Percentiles rank a stretch among this genome's conserved stretches.
phyloP scores from a whole-genome alignment of 108 stramenopile species.

The Conticribra guillardii region DNA sequence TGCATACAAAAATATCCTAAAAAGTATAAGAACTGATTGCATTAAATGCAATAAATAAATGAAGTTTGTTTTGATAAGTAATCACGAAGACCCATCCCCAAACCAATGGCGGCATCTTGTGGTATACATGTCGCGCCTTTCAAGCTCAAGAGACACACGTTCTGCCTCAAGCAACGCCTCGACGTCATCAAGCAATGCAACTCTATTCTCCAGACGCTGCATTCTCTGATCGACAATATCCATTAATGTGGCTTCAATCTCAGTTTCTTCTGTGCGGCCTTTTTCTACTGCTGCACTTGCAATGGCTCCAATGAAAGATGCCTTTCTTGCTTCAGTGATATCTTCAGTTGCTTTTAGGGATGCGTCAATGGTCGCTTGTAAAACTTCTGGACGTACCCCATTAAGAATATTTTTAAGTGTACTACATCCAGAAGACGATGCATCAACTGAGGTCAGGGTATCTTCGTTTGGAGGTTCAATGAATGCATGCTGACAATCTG shows the following conservation, averaged over 20 bases:
- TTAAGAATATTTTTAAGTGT: slow-evolving; percentile 61
- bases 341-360: slow-evolving; percentile 60
- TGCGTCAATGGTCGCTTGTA: slow-evolving; percentile 52
- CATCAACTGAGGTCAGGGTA: no score
- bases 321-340: slow-evolving; percentile 60
- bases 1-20: no score
- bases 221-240: slow-evolving; percentile 80
- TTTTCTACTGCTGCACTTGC: slow-evolving; percentile 60
- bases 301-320: slow-evolving; percentile 54
- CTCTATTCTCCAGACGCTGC: slow-evolving; percentile 81
- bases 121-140: slow-evolving; percentile 89
- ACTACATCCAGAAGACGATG: no score
- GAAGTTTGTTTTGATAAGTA: no score
- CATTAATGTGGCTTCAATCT: slow-evolving; percentile 57
- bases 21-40: no score
- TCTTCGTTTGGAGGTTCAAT: slow-evolving; percentile 47
- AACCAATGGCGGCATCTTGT: slow-evolving; percentile 88
- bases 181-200: slow-evolving; percentile 82
- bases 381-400: slow-evolving; percentile 53
- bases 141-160: slow-evolving; percentile 83
- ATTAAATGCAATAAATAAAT: no score
- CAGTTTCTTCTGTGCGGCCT: slow-evolving; percentile 55
- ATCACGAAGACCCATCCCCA: slow-evolving; percentile 48
- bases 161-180: slow-evolving; percentile 89
- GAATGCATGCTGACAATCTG: slow-evolving; percentile 74